phyloP scores from a whole-genome alignment of 805 yeast species.

The Hanseniaspora hatyaiensis region DNA sequence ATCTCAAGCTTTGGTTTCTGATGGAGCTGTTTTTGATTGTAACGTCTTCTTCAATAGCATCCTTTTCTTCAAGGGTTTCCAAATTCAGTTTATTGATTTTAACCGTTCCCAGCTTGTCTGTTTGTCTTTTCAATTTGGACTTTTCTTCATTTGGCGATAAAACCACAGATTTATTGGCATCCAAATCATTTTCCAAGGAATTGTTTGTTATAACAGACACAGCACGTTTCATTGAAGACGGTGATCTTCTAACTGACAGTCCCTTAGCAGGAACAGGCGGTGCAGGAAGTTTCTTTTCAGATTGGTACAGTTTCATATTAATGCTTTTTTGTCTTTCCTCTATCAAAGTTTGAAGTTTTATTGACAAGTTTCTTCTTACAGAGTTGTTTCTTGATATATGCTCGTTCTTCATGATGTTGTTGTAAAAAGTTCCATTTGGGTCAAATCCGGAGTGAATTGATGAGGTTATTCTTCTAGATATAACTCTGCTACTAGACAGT shows the following conservation, averaged over 20 bases:
- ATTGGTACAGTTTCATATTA: constrained; percentile 1
- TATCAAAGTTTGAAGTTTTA: not conserved
- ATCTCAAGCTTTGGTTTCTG: not conserved
- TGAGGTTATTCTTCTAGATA: constrained; percentile 9
- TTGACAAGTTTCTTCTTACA: constrained; percentile 8
- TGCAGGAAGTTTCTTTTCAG: constrained; percentile 23
- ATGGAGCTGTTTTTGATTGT: constrained; percentile 14
- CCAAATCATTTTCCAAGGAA: not conserved
- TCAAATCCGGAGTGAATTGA: constrained; percentile 8
- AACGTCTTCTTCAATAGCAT: not conserved
- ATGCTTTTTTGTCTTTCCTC: constrained; percentile 4
- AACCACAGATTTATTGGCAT: not conserved
- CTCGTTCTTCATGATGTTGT: constrained; percentile 8
- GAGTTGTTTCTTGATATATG: constrained; percentile 8
- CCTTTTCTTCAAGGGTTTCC: not conserved
- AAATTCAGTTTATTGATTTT: constrained; percentile 3
- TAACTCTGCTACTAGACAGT: not conserved
- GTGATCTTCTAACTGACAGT: constrained; percentile 28
- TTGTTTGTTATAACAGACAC: constrained; percentile 26
- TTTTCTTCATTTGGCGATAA: not conserved
- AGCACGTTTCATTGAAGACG: constrained; percentile 30
- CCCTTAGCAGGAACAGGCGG: constrained; percentile 18
- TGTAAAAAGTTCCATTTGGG: constrained; percentile 12
- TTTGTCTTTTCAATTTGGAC: not conserved
- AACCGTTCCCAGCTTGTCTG: not conserved